Evolutionary conservation across 2,329 filamentous ascomycete species (phyloP).

Genomic region (Beauveria sp.): DNA sequence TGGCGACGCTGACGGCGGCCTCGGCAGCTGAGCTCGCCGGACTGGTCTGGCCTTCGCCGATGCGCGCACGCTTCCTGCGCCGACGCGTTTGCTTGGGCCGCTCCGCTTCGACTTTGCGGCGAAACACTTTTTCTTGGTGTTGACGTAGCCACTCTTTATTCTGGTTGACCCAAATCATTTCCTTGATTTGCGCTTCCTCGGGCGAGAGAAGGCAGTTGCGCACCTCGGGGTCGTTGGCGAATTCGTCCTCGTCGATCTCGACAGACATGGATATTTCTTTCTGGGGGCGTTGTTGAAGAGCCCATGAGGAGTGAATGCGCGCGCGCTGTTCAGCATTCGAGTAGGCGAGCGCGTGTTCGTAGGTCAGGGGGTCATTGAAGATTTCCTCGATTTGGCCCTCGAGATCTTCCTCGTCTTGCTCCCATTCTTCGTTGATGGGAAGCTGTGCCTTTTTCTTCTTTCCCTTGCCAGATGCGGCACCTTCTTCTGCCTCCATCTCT

Average conservation of each 20-base stretch:
- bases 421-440: constrained; percentile 55
- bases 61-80: constrained; percentile 46
- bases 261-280: constrained; percentile 49
- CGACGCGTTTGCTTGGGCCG: constrained; percentile 51
- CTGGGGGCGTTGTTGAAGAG: constrained; percentile 38
- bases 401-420: constrained; percentile 54
- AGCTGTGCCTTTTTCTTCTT: constrained; percentile 33
- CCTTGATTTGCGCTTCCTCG: constrained; percentile 73
- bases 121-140: constrained; percentile 76
- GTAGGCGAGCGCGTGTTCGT: constrained; percentile 49
- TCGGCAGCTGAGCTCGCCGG: constrained; percentile 62
- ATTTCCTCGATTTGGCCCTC: constrained; percentile 65
- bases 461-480: constrained; percentile 17
- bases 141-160: constrained; percentile 90
- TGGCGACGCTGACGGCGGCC: constrained; percentile 60
- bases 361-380: constrained; percentile 51
- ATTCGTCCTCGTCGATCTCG: constrained; percentile 72
- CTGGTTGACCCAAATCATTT: constrained; percentile 87
- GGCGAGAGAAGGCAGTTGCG: constrained; percentile 66
- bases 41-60: constrained; percentile 57
- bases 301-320: constrained; percentile 44
- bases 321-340: constrained; percentile 50
- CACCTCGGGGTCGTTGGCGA: constrained; percentile 85
- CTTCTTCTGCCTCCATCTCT: constrained; percentile 18
- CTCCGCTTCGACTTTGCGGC: constrained; percentile 56